Evolutionary conservation across 148 eudicot species (phyloP).

Genomic region (Linanthus parryae): DNA sequence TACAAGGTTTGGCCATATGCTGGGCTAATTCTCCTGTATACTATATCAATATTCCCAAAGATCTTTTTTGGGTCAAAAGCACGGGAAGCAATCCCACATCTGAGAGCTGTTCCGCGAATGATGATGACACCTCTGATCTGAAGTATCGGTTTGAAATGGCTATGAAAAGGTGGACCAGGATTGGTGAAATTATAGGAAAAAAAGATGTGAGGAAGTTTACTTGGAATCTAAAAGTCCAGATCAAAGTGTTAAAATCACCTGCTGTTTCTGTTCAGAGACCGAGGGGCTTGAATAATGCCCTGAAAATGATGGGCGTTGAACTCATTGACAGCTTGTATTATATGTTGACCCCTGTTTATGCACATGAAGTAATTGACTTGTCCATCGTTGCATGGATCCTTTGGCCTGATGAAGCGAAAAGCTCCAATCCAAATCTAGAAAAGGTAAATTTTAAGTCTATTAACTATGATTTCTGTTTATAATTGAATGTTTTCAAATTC

Average conservation of each 20-base stretch:
- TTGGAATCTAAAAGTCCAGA: slow-evolving; percentile 83
- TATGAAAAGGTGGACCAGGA: slow-evolving; percentile 62
- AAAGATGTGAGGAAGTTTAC: slow-evolving; percentile 53
- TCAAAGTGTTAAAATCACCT: slow-evolving; percentile 72
- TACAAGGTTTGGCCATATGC: slow-evolving; percentile 84
- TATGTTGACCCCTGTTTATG: slow-evolving; percentile 35
- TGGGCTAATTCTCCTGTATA: slow-evolving; percentile 89
- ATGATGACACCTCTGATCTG: slow-evolving; percentile 23
- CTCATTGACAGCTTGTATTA: slow-evolving; percentile 59
- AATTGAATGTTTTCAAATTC: too few relatives aligned
- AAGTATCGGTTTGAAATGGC: slow-evolving; percentile 35
- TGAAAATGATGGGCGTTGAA: slow-evolving; percentile 42
- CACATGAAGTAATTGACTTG: slow-evolving; percentile 59
- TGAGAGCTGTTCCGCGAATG: slow-evolving; percentile 20
- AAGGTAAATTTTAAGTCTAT: slow-evolving; percentile 42
- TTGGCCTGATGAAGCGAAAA: slow-evolving; percentile 96
- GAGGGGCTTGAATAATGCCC: slow-evolving; percentile 40
- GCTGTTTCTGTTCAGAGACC: slow-evolving; percentile 56
- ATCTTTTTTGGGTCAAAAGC: slow-evolving; percentile 39
- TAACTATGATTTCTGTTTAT: too few relatives aligned
- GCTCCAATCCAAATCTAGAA: slow-evolving; percentile 83
- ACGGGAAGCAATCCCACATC: slow-evolving; percentile 13
- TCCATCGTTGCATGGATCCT: slow-evolving; percentile 83
- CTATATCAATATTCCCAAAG: slow-evolving; percentile 77
- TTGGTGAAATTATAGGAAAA: slow-evolving; percentile 46